Evolutionary conservation across 345 rosid species (phyloP), one percentile per base, ranked within the genome.

Genomic region (Lepidium africanum): DNA sequence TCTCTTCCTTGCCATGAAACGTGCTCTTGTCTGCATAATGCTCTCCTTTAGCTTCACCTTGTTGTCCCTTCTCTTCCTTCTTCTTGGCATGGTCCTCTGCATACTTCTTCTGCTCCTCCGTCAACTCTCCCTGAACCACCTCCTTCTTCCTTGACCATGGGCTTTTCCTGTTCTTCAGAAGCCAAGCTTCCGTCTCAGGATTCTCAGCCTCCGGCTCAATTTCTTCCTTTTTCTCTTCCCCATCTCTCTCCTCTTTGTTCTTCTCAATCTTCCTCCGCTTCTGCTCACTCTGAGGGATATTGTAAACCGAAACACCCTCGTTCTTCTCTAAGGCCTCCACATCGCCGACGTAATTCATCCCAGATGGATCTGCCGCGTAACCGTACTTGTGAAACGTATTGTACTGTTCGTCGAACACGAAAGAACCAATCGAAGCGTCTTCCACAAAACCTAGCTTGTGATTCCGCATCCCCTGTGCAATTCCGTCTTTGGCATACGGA

Each of bases 71-170:
- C 81, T 94, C 95, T 63, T 85, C 94, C 76, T 89, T 89, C 89
- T 91, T 94, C 86, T 82, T 91, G 1, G 96, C 97, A 48, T 91
- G 81, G 72, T 91, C 98, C 70, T 93, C 98, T 0, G 97, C 98
- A 15, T 92, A 90, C 76, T 90, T 90, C 88, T 93, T 90, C 86
- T 93, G 96, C 77, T 93, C 98, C 76, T 93, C 98, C 0, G 97
- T 88, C 64, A 93, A 70, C 73, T 93, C 97, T 11, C 77, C 74
- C 63, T 83, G 96, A 67, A 88, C 65, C 1, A 83, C 96, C 65
- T 87, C 95, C 87, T 85, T 91, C 81, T 91, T 94, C 59, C 97
- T 91, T 1, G 96, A 87, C 99, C 99, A 94, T 0, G 99, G 99
- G 25, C 96, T 91, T 81, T 82, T 91, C 81, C 83, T 85, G 30